These are phyloP conservation scores for Citrus mangshanensis DNA, from an alignment of 345 rosid genomes.

Conservation along the genomic window DNA sequence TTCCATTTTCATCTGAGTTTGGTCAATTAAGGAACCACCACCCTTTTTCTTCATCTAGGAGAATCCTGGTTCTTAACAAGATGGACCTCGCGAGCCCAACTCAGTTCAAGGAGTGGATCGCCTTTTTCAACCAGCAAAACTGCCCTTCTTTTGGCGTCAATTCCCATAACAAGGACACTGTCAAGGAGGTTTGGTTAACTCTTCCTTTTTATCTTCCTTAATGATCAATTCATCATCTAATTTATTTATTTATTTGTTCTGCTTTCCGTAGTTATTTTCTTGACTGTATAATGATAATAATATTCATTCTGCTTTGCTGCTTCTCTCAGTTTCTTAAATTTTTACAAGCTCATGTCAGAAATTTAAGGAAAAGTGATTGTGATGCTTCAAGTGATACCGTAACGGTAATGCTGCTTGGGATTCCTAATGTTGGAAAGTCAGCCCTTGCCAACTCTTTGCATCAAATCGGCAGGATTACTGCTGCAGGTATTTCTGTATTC, in stretches of 20 bases:
- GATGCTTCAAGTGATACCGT: constrained; percentile 44
- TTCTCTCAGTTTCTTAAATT: constrained; percentile 63
- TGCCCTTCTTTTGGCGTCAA: constrained; percentile 53
- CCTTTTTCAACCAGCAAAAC: constrained; percentile 41
- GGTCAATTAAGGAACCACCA: constrained; percentile 36
- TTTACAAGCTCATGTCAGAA: constrained; percentile 66
- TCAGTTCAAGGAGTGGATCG: constrained; percentile 55
- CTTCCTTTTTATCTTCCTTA: not conserved
- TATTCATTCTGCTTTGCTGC: not conserved
- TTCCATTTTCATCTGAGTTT: constrained; percentile 63
- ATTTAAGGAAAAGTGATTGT: constrained; percentile 42
- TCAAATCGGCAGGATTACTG: constrained; percentile 79
- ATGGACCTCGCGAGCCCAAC: constrained; percentile 61
- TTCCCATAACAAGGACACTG: constrained; percentile 74
- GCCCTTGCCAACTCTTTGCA: constrained; percentile 82
- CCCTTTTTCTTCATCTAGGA: constrained; percentile 20
- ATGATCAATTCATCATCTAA: not conserved
- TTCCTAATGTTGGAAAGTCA: constrained; percentile 88
- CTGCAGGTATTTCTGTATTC: constrained; percentile 43
- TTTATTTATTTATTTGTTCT: too few species aligned
- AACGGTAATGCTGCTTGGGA: constrained; percentile 69
- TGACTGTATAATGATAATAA: not conserved
- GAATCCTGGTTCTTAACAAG: constrained; percentile 71
- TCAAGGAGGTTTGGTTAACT: constrained; percentile 65
- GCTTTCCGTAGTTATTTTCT: too few species aligned